A percentile compares a stretch with the other conserved stretches of the same genome.
Conservation (phyloP, 1,139 yeast species). For the Geotrichum candidum region DNA sequence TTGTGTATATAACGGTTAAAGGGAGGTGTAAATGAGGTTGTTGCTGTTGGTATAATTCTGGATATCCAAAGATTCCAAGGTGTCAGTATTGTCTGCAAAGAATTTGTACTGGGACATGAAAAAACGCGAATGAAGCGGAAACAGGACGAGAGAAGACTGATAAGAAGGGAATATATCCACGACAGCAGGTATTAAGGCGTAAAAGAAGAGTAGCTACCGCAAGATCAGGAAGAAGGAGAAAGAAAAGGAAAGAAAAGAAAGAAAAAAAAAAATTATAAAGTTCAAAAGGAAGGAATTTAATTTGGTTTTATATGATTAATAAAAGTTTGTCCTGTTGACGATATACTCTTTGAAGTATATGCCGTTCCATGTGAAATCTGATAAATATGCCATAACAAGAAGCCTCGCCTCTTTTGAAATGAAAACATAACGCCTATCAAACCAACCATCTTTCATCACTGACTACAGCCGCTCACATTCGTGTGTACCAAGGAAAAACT, state of each 20-base stretch:
- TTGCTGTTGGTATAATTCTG: background rate
- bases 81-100: background rate
- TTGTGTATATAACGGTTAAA: background rate
- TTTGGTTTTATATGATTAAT: background rate
- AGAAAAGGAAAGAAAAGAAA: background rate
- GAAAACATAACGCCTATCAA: too few relatives aligned
- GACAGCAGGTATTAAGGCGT: background rate
- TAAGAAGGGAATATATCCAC: background rate
- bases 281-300: background rate
- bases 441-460: background rate
- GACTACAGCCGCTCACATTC: background rate
- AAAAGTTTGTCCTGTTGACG: too few relatives aligned
- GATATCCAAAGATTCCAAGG: background rate
- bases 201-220: background rate
- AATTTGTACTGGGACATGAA: background rate
- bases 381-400: too few relatives aligned
- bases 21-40: background rate
- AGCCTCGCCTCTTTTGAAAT: too few relatives aligned
- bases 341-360: too few relatives aligned
- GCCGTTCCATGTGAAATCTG: too few relatives aligned
- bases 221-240: background rate
- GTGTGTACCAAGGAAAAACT: background rate
- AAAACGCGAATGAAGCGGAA: background rate
- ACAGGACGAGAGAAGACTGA: background rate
- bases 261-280: background rate